Evolutionary conservation across 2,329 filamentous ascomycete species (phyloP).

Genomic region (Neofusicoccum sp.): DNA sequence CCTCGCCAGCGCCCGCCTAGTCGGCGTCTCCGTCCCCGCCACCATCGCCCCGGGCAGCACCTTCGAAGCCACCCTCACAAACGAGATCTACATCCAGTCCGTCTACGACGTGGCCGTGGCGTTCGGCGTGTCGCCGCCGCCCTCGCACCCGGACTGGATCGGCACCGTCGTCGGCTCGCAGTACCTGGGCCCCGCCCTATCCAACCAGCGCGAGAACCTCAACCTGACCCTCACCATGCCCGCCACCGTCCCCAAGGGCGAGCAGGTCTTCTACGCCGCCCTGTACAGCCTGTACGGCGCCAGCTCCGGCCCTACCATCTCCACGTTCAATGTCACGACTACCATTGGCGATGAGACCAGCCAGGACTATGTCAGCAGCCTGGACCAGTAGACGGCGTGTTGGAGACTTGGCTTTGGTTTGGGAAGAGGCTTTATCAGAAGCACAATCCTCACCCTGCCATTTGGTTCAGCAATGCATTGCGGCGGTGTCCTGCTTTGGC

Average conservation of each 20-base stretch:
- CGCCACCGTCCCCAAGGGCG: slow-evolving; percentile 22
- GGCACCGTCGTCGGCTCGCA: slow-evolving; percentile 35
- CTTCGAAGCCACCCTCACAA: slow-evolving; percentile 44
- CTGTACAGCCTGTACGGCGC: slow-evolving; percentile 35
- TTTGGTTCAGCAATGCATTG: too few species aligned
- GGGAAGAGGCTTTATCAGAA: too few species aligned
- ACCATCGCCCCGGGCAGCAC: slow-evolving; percentile 43
- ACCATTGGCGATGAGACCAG: background rate
- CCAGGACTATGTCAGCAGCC: slow-evolving; percentile 6
- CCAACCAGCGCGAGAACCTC: slow-evolving; percentile 32
- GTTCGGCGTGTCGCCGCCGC: slow-evolving; percentile 40
- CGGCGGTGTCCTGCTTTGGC: too few species aligned
- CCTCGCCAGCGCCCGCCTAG: slow-evolving; percentile 44
- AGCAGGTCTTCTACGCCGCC: slow-evolving; percentile 27
- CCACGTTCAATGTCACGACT: slow-evolving; percentile 17
- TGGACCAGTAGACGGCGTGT: background rate
- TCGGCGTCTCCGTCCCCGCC: slow-evolving; percentile 47
- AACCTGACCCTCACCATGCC: slow-evolving; percentile 29
- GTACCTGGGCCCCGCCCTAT: slow-evolving; percentile 42
- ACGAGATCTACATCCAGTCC: slow-evolving; percentile 49
- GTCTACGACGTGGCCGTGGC: slow-evolving; percentile 50
- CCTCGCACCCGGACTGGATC: slow-evolving; percentile 33
- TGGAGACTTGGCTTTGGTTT: too few species aligned
- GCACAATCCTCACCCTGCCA: too few species aligned
- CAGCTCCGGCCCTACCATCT: slow-evolving; percentile 22